Evolutionary conservation across 768 basidiomycete genomes (phyloP).

Genomic region (Collybia mongolica): DNA sequence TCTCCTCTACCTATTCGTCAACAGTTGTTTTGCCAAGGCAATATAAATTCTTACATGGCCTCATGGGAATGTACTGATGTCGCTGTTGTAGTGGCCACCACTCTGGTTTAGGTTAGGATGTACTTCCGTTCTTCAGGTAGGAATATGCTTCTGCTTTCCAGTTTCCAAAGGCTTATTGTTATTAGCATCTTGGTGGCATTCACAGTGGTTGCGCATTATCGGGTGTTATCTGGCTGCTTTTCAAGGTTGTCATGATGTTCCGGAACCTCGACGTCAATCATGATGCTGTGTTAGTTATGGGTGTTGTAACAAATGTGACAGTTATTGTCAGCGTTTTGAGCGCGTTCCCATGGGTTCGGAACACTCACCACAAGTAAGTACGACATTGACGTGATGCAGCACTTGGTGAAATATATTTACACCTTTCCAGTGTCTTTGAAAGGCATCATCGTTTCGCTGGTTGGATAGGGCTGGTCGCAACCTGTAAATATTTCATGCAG

Average conservation of each 20-base stretch:
- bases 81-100: conserved; percentile 39
- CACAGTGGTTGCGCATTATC: conserved; percentile 82
- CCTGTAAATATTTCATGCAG: conserved; percentile 29
- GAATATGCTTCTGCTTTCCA: too few species aligned
- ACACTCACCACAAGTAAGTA: conserved; percentile 76
- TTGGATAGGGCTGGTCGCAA: conserved; percentile 60
- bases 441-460: conserved; percentile 79
- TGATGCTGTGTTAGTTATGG: conserved; percentile 52
- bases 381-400: not conserved
- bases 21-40: conserved; percentile 79
- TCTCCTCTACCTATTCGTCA: conserved; percentile 68
- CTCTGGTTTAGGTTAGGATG: conserved; percentile 61
- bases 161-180: too few species aligned
- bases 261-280: conserved; percentile 49
- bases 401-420: conserved; percentile 2
- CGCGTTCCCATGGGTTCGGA: conserved; percentile 79
- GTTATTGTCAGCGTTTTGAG: conserved; percentile 60
- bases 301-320: conserved; percentile 54
- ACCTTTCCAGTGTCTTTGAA: conserved; percentile 61
- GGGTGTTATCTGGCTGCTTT: conserved; percentile 72
- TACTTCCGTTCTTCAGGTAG: conserved; percentile 59
- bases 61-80: conserved; percentile 1
- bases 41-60: not conserved
- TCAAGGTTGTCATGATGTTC: conserved; percentile 55
- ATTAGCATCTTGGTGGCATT: conserved; percentile 72